phyloP scores from a whole-genome alignment of 2,329 filamentous ascomycete species.

The Xylariales sp. region DNA sequence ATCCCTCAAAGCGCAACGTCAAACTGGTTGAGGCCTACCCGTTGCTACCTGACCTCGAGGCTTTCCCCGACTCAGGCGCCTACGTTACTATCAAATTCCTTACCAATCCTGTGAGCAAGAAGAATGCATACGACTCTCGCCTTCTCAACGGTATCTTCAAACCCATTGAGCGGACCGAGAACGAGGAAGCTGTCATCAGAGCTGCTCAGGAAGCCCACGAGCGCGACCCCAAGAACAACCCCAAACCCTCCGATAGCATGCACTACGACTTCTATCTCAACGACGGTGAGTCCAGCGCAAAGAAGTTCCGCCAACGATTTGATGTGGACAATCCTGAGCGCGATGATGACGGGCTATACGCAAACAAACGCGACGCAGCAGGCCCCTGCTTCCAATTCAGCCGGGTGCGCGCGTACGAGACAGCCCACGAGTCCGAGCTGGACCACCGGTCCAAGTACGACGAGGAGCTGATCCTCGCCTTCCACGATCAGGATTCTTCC shows the following conservation, averaged over 20 bases:
- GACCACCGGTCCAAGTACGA: conserved; percentile 57
- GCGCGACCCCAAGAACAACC: conserved; percentile 50
- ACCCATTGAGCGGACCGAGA: conserved; percentile 51
- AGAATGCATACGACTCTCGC: conserved; percentile 53
- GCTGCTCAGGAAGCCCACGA: conserved; percentile 49
- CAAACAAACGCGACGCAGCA: conserved; percentile 39
- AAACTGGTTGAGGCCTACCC: conserved; percentile 57
- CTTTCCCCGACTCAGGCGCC: conserved; percentile 65
- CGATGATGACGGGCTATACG: conserved; percentile 51
- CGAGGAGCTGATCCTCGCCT: conserved; percentile 58
- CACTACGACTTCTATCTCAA: conserved; percentile 65
- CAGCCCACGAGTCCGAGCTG: conserved; percentile 51
- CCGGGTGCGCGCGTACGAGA: conserved; percentile 61
- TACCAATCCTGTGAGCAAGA: conserved; percentile 54
- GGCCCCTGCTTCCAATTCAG: conserved; percentile 55
- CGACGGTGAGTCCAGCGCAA: conserved; percentile 40
- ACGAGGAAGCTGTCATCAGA: conserved; percentile 48
- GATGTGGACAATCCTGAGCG: conserved; percentile 52
- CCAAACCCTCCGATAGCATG: conserved; percentile 53
- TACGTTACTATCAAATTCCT: conserved; percentile 67
- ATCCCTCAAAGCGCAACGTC: conserved; percentile 55
- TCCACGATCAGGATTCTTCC: conserved; percentile 44
- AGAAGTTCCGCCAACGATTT: conserved; percentile 57
- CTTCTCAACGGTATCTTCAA: conserved; percentile 58
- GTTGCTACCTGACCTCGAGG: conserved; percentile 60